Evolutionary conservation across 2,329 filamentous ascomycete species (phyloP), one percentile per base, ranked within the genome.

Genomic region (Purpureocillium lavendulum): DNA sequence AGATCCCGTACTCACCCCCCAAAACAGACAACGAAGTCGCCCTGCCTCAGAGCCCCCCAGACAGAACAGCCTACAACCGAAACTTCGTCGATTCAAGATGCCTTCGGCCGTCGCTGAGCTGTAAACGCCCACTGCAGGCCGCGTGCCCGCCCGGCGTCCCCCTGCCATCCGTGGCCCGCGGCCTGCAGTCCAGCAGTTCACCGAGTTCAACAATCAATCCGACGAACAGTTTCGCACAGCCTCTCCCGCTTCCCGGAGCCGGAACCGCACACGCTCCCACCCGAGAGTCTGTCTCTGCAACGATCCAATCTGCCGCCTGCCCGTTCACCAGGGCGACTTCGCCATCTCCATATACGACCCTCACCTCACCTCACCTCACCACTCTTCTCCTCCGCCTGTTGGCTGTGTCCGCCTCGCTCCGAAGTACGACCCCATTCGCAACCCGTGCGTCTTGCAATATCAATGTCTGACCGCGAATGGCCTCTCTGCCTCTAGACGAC

Each of bases 101-200:
- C 78, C 77, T 77, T 78, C 73, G 80, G 80, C 82, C 73, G 71
- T 84, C 82, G 82, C 80, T 85, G 82, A 83, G 84, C 85, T 90
- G 83, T 94, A 88, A 89, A 87, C 77, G 68, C 76, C 80, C 80
- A 82, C 84, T 88, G 79, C 81, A 81, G 80, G 77, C 71, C 67
- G 58, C 65, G 65, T 59, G 59, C 59, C 42, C 39, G 53, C 57
- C 37, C 43, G 18, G 36, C 32, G 56, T 60, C 57, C 62, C 44
- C 21, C 10, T 26, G 21, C 6, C 6, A 26, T 26, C 54, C n/a
- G n/a, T n/a, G n/a, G n/a, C n/a, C 50, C 57, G 47, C 73, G 76
- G 77, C 76, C 75, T 76, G 80, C 77, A 88, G 85, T 87, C 83
- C 82, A 80, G 79, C 83, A 87, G 84, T 82, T 83, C 82, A 80